Evolutionary conservation across 257 asterid species (phyloP), one percentile per base, ranked within the genome.

Genomic region (Coffea eugenioides): DNA sequence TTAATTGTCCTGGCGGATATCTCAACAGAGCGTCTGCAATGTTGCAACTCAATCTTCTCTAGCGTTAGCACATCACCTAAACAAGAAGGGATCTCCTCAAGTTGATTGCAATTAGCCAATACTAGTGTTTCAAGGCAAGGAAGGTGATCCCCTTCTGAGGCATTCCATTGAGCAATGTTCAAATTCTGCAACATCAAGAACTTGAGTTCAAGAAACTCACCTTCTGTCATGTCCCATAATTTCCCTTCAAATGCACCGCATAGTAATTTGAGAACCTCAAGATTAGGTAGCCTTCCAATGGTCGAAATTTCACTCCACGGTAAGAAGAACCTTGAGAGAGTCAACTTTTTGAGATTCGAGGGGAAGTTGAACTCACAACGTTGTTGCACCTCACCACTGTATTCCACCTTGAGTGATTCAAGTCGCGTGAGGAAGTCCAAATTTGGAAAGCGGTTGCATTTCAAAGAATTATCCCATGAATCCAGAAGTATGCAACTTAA

Each of bases 331-430:
- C 13, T 16, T 21, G 73, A 0, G 12, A 77, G 36, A 27, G 61
- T 39, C 7, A 64, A 48, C 21, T 65, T 77, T 21, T 51, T 34
- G 25, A 77, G 80, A 43, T 67, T 21, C 1, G 36, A n/a, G 11
- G 80, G 66, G 34, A 77, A 77, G 23, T 27, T 34, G 67, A 77
- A 66, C 74, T 25, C n/a, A 21, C 51, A 49, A n/a, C 27, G 72
- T n/a, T 41, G 13, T 8, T 14, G 18, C 8, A 27, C 7, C n/a
- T 48, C 12, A 18, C 41, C 51, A 0, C 15, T 0, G 12, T 68
- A 43, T 0, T 1, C 48, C 41, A 77, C 5, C 15, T 49, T 41
- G 16, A 67, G 59, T 11, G 65, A 77, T 51, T 67, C 80, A 21
- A 77, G 73, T 77, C 25, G 34, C 10, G 2, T 46, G 21, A 77